These are phyloP conservation scores for Wallacemonas rigidus DNA, from an alignment of 208 protist species.

Conservation along the genomic window DNA sequence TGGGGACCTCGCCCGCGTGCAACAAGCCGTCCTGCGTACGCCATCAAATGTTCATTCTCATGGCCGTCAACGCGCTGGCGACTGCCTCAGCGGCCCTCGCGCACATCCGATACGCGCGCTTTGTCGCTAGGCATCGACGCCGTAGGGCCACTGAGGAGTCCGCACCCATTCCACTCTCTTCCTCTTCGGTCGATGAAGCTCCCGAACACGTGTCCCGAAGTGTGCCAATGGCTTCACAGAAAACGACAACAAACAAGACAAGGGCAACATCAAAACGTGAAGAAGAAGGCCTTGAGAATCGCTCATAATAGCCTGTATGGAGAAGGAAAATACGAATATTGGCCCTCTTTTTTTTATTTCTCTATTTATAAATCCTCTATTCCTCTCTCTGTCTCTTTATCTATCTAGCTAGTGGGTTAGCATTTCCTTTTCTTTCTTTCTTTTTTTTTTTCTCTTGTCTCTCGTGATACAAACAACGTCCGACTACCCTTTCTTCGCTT, in stretches of 20 bases:
- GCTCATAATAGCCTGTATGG: neutral
- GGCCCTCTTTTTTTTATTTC: neutral
- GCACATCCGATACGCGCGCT: slow-evolving; percentile 65
- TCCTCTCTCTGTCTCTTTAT: neutral
- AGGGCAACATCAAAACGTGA: neutral
- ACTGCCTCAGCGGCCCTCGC: slow-evolving; percentile 29
- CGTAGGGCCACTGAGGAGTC: neutral
- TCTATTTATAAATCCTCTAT: neutral
- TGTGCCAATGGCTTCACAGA: neutral
- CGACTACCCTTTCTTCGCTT: slow-evolving; percentile 1
- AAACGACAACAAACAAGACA: neutral
- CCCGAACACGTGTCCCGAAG: neutral
- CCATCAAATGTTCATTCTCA: slow-evolving; percentile 72
- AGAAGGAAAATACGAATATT: neutral
- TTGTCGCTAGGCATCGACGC: slow-evolving; percentile 30
- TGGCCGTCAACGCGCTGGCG: slow-evolving; percentile 63
- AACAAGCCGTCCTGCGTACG: slow-evolving; percentile 56
- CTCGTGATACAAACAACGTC: neutral
- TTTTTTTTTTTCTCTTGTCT: slow-evolving; percentile 13
- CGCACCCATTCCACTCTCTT: neutral
- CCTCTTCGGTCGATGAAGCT: neutral
- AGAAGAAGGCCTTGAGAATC: neutral
- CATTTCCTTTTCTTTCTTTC: neutral
- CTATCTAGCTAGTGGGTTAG: neutral
- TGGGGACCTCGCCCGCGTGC: slow-evolving; percentile 38